A percentile compares a stretch with the other conserved stretches of the same genome.
Evolutionary conservation across 352 stramenopile genomes (phyloP).

Genomic region (Pythium chondricola): DNA sequence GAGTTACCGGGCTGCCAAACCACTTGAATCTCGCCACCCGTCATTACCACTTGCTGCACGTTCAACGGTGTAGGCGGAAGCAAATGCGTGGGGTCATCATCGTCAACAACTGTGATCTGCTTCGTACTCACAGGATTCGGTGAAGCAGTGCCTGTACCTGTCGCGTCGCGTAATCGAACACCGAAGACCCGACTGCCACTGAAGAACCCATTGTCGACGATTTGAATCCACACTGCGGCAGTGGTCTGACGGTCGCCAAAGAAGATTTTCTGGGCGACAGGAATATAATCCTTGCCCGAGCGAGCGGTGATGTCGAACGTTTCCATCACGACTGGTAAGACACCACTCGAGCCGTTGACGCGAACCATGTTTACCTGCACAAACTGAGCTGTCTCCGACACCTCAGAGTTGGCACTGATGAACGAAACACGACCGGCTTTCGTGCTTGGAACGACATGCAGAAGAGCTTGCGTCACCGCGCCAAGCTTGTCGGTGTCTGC

Average conservation of each 20-base stretch:
- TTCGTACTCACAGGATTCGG: slow-evolving; percentile 20
- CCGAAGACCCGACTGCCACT: slow-evolving; percentile 29
- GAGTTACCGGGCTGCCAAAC: slow-evolving; percentile 15
- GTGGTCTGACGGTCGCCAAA: slow-evolving; percentile 33
- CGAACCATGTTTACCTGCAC: slow-evolving; percentile 39
- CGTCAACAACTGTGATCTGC: slow-evolving; percentile 33
- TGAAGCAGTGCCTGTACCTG: neutral
- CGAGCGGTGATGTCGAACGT: slow-evolving; percentile 38
- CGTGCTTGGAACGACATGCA: slow-evolving; percentile 25
- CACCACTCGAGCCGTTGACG: slow-evolving; percentile 39
- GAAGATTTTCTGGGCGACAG: slow-evolving; percentile 13
- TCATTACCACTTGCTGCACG: slow-evolving; percentile 17
- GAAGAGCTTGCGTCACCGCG: slow-evolving; percentile 16
- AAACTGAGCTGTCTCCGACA: slow-evolving; percentile 31
- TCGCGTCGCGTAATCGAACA: slow-evolving; percentile 23
- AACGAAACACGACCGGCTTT: slow-evolving; percentile 31
- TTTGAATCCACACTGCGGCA: slow-evolving; percentile 27
- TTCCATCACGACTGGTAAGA: slow-evolving; percentile 30
- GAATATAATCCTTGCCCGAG: slow-evolving; percentile 31
- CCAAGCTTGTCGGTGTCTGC: slow-evolving; percentile 9
- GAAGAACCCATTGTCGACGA: slow-evolving; percentile 45
- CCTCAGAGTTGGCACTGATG: slow-evolving; percentile 8
- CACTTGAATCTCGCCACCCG: slow-evolving; percentile 44
- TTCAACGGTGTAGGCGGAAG: slow-evolving; percentile 16
- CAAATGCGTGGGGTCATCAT: slow-evolving; percentile 30